Conservation (phyloP, 495 filamentous ascomycete genomes). For the Evansstolkia leycettana region DNA sequence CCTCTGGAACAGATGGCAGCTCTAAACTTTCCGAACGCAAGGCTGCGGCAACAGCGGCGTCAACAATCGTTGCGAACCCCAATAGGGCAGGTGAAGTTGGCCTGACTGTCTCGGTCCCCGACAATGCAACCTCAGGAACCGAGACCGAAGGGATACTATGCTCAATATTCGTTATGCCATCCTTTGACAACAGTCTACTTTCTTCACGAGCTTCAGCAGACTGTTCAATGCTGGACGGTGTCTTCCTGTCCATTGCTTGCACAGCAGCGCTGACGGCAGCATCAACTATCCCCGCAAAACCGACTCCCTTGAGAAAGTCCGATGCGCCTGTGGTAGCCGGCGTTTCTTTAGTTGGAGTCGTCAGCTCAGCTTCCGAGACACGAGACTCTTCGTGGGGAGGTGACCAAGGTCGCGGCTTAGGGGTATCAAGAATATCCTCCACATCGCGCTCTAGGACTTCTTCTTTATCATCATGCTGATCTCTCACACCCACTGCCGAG, state of each 20-base stretch:
- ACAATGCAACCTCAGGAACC: neutral
- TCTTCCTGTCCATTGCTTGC: constrained; percentile 1
- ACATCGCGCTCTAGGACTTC: constrained; percentile 5
- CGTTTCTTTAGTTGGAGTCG: constrained; percentile 13
- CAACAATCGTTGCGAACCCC: constrained; percentile 16
- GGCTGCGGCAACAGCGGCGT: constrained; percentile 13
- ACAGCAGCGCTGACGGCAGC: constrained; percentile 16
- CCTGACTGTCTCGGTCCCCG: neutral
- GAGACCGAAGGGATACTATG: neutral
- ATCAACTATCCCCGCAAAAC: constrained; percentile 16
- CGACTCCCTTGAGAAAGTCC: constrained; percentile 3
- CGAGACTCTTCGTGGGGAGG: constrained; percentile 4
- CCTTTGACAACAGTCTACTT: no score
- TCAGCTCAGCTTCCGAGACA: constrained; percentile 3
- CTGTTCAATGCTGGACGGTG: no score
- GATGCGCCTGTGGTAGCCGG: neutral
- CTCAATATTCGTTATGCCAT: neutral
- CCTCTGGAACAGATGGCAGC: neutral
- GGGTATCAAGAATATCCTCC: constrained; percentile 4
- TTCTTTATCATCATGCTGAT: constrained; percentile 1
- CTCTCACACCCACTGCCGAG: constrained; percentile 17
- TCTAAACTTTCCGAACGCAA: neutral
- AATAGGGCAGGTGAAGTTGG: neutral
- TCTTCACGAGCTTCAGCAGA: no score
- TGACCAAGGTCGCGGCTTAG: constrained; percentile 5